Base-by-base conservation (phyloP, 192 early-diverging fungal species). In the Borealophlyctis nickersoniae region DNA sequence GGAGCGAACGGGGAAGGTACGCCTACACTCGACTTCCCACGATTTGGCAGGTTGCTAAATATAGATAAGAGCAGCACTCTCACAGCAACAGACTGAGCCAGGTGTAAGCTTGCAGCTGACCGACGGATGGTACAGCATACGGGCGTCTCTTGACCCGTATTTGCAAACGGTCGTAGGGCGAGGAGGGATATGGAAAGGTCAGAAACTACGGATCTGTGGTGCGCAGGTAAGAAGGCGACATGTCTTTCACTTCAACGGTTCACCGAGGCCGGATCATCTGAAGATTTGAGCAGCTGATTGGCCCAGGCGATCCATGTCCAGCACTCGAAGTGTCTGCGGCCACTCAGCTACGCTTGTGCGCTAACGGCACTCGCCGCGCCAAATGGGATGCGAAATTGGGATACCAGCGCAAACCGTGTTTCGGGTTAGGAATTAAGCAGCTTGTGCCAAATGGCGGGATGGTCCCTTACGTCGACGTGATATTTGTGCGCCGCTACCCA, bases 121-220 rank as follows among this genome's bases (percentile, higher is more conserved):
- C 2, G 89, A 91, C 71, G 89, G 89, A 16, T 91, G 89, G 89
- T 91, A 91, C 56, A 26, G 65, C 30, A 74, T 91, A 2, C 65
- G 73, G 11, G 82, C 84, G 2, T 36, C 51, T 0, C 32, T 90
- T 16, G 89, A 91, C 60, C 22, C 34, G 11, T 45, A 63, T 22
- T 53, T 90, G 59, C 56, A 53, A 34, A 29, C 52, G 16, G 69
- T 73, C 0, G 61, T 87, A 0, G 62, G 63, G 35, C 51, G 67
- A 14, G 69, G 69, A 14, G 73, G 59, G 26, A 68, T 91, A 19
- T 49, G 57, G 2, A 62, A 88, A n/a, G 88, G 88, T 3, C 73
- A 71, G 28, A 90, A 90, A 56, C 27, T 90, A 5, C 58, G 75
- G 23, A 81, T 90, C 3, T 78, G 67, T 53, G 79, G 79, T 1